Conservation (phyloP, 768 basidiomycete genomes). For the Hemileccinum rubropunctum region DNA sequence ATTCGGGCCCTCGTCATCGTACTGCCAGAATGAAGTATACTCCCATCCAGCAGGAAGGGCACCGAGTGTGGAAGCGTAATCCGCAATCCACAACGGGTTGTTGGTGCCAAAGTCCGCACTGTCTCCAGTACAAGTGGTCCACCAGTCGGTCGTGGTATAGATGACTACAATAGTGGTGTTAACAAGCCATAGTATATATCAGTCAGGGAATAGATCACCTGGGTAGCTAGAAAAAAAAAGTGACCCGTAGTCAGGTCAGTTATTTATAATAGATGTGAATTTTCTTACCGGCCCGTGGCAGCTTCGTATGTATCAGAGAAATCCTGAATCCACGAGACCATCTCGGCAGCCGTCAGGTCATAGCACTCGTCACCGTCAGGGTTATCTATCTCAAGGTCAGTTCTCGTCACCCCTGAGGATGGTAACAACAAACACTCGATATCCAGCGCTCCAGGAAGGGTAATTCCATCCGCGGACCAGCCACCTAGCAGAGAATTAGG, state of each 20-base stretch:
- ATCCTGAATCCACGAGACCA: constrained; percentile 63
- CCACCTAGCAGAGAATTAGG: constrained; percentile 35
- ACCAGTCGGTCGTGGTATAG: constrained; percentile 67
- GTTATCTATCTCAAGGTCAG: constrained; percentile 38
- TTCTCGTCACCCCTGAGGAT: not conserved
- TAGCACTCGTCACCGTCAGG: constrained; percentile 53
- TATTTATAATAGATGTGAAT: not conserved
- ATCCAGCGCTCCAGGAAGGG: constrained; percentile 63
- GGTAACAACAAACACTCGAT: constrained; percentile 48
- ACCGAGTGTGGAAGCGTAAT: constrained; percentile 47
- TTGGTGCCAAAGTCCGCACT: constrained; percentile 45
- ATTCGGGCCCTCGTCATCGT: constrained; percentile 50
- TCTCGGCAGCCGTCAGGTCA: constrained; percentile 46
- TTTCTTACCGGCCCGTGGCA: constrained; percentile 41
- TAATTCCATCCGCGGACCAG: constrained; percentile 54
- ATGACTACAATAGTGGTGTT: constrained; percentile 38
- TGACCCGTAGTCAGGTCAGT: not conserved
- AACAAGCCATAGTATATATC: not conserved
- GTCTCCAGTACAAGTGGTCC: constrained; percentile 64
- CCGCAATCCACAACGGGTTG: constrained; percentile 63
- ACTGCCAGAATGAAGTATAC: constrained; percentile 61
- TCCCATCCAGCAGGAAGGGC: constrained; percentile 59
- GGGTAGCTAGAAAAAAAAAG: constrained; percentile 35
- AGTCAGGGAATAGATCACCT: constrained; percentile 25
- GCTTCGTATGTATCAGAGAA: constrained; percentile 61